Evolutionary conservation across 768 basidiomycete species (phyloP), one percentile per base, ranked within the genome.

Genomic region (Kwoniella heveanensis): DNA sequence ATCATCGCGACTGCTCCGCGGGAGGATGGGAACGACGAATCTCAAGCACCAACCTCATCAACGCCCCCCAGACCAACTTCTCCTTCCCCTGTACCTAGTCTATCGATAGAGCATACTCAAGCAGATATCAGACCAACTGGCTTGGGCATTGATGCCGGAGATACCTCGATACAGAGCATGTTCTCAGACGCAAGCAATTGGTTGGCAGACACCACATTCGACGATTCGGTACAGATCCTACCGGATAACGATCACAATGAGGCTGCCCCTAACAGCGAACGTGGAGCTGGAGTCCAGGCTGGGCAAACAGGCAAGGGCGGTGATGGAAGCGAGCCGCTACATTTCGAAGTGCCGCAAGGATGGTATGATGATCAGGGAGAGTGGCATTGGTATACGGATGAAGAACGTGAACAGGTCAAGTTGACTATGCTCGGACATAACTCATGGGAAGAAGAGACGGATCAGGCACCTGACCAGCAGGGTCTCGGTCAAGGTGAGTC

Each of bases 371-470:
- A 77, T 12, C 54, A 64, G 39, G 78, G 77, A 10, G 62, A 68
- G 24, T 79, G 73, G 70, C 60, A 71, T 51, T 78, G 76, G 69
- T 79, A 79, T 52, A 79, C 78, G 10, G 70, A 68, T 2, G 78
- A 78, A 57, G 77, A 79, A 57, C 64, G 60, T 47, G 70, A 68
- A 57, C 70, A 67, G 32, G 75, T 77, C 32, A 67, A 68, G 39
- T 32, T 52, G 49, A 57, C 64, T 1, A 70, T 72, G 68, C 26
- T 71, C 1, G 65, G 64, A 15, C 57, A 62, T 49, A 50, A 32
- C 1, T 29, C 22, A 22, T 54, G 29, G n/a, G 53, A 22, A 9
- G 62, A 25, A 36, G 54, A 37, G 44, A 27, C 27, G 6, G 57
- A 19, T 27, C 8, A 25, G 27, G 7, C n/a, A 15, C 8, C 39